Conservation (phyloP, 192 early-diverging fungal genomes). For the Lobulomyces angularis region DNA sequence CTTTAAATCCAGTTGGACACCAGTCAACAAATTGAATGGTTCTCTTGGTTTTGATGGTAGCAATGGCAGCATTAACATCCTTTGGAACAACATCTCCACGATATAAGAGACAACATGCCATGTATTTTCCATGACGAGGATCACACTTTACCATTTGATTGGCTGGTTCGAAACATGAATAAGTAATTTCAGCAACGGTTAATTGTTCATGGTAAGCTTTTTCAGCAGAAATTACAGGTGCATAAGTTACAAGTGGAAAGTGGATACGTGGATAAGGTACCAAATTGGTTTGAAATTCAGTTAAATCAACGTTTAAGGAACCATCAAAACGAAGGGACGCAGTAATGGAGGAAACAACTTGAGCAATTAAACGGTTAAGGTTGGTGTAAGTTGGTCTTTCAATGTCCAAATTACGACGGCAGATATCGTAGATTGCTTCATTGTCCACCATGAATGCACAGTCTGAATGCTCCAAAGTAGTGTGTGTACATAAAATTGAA, state of each 20-base stretch:
- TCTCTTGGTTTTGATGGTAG: conserved; percentile 85
- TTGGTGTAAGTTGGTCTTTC: conserved; percentile 94
- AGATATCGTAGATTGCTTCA: conserved; percentile 99
- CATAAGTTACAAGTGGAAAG: conserved; percentile 97
- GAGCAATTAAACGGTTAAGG: conserved; percentile 93
- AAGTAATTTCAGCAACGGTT: conserved; percentile 91
- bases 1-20: conserved; percentile 99
- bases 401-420: conserved; percentile 94
- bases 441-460: conserved; percentile 99
- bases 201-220: conserved; percentile 97
- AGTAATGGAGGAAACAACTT: conserved; percentile 98
- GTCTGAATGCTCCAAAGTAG: conserved; percentile 96
- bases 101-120: conserved; percentile 98
- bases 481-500: conserved; percentile 98
- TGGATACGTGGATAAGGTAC: conserved; percentile 99
- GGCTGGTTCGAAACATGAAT: conserved; percentile 89
- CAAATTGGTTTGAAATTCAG: conserved; percentile 99
- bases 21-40: conserved; percentile 98
- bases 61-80: conserved; percentile 86
- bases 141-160: conserved; percentile 99
- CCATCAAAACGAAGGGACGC: conserved; percentile 97
- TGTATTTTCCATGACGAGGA: conserved; percentile 95
- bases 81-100: conserved; percentile 98
- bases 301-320: conserved; percentile 97
- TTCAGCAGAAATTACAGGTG: conserved; percentile 80